Base-by-base conservation (phyloP, 148 eudicot species). In the Agrostemma githago region DNA sequence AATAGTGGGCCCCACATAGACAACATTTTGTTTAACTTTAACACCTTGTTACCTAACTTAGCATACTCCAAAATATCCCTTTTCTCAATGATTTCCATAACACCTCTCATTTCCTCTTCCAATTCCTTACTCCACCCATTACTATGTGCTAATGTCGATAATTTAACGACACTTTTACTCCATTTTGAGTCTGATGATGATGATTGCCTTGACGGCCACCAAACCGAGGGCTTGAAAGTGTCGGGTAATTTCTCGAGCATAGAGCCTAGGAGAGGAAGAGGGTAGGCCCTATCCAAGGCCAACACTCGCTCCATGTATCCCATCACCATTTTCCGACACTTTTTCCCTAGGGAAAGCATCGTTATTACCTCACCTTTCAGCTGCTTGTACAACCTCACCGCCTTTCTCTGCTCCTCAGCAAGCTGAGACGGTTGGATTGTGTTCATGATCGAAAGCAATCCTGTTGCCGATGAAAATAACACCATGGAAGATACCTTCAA, bases 361-460 rank as follows among this genome's bases (percentile, higher is more conserved):
- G 83, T 85, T 54, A 83, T 56, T 7, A 87, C 76, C 44, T 78
- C 76, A 0, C 43, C 38, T 19, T 82, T 74, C 2, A 88, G 83
- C 63, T 83, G 77, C 75, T 85, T 78, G 59, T 88, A 84, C 40
- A 88, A 62, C 58, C 90, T 83, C 3, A 85, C 65, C 2, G 88
- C 87, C 38, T 85, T 88, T 14, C 96, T 79, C 48, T 90, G 96
- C 76, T 88, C 96, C 68, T 90, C 89, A 0, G 77, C 92, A 0
- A 90, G 80, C 72, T 90, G 96, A 15, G 92, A 90, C 6, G 96
- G 96, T 66, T 90, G 96, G 17, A 88, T 81, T 77, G 84, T 85
- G 76, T 86, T 88, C 88, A 90, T 83, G 6, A 86, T 72, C 12
- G 74, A 38, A 44, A 86, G 68, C 20, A 90, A 64, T 4, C 87